Base-by-base conservation (phyloP, 2,329 filamentous ascomycete species). In the Claviceps paspali region DNA sequence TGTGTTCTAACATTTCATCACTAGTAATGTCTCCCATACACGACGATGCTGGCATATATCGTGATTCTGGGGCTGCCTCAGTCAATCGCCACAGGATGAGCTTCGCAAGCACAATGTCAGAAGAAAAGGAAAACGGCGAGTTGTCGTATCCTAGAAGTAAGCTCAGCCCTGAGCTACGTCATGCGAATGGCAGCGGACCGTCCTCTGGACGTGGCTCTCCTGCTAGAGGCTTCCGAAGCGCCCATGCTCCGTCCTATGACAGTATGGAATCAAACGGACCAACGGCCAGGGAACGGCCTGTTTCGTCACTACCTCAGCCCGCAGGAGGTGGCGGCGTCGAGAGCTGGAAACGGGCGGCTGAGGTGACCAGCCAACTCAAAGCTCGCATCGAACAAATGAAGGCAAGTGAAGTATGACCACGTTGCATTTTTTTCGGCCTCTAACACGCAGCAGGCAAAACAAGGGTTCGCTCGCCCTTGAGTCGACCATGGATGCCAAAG, bases 311-410 rank as follows among this genome's bases (percentile, higher is more conserved):
- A 10, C 56, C 58, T 4, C 56, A 58, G 17, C 50, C 58, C 4
- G 41, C 51, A 6, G 50, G 51, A 23, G 50, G 50, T 17, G 55
- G 54, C 22, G 57, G 55, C 3, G 56, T 52, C 2, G 91, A 98
- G 63, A 96, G 87, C 55, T 98, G 91, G 91, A 92, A 87, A 64
- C 71, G 91, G 48, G 91, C 91, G 14, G 91, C 91, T 2, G 91
- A 98, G 64, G 91, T 98, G 40, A 98, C 91, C 38, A 95, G 87
- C 59, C 91, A 95, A 57, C 60, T 98, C 52, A 98, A 96, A 65
- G 86, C 88, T 36, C 76, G 91, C 55, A 98, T 98, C 58, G 91
- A 96, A 65, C 82, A 91, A 67, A 98, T 98, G 91, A 98, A 96
- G 71, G 75, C 73, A 51, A 47, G 62, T 51, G 7, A 17, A 29